Evolutionary conservation across 2,329 filamentous ascomycete species (phyloP).

Genomic region (Neurospora sp.): DNA sequence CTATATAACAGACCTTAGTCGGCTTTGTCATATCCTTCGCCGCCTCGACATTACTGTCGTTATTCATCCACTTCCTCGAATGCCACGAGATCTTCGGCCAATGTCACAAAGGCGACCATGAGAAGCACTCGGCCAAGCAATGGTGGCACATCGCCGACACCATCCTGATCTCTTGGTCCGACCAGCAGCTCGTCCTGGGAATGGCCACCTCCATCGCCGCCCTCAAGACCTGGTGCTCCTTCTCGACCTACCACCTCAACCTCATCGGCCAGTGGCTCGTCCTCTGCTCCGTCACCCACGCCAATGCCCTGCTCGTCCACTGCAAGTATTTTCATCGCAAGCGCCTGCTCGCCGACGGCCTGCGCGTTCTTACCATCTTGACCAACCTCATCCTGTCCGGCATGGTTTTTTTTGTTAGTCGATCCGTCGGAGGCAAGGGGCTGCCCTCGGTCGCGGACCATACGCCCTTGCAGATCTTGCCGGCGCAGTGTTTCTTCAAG

Average conservation of each 20-base stretch:
- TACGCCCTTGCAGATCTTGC: slow-evolving; percentile 2
- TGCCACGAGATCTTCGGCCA: background rate
- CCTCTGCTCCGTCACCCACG: slow-evolving; percentile 1
- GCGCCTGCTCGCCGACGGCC: background rate
- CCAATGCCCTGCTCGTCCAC: slow-evolving; percentile 2
- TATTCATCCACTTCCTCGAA: background rate
- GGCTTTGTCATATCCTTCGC: background rate
- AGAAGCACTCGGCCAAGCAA: background rate
- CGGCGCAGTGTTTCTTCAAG: slow-evolving; percentile 1
- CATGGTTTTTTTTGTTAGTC: background rate
- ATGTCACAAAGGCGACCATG: background rate
- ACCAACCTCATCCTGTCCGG: background rate
- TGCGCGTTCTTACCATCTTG: background rate
- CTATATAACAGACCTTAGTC: background rate
- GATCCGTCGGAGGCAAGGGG: background rate
- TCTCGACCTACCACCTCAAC: slow-evolving; percentile 5
- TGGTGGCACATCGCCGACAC: background rate
- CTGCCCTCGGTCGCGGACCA: background rate
- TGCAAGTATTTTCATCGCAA: slow-evolving; percentile 1
- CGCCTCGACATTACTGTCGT: background rate
- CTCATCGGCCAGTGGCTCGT: slow-evolving; percentile 2
- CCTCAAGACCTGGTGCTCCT: background rate
- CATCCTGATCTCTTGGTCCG: slow-evolving; percentile 2
- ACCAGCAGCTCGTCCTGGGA: slow-evolving; percentile 3
- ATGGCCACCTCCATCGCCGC: slow-evolving; percentile 2